A percentile compares a stretch with the other conserved stretches of the same genome.
Evolutionary conservation across 2,329 filamentous ascomycete species (phyloP).

Genomic region (Cladosporium sp.): DNA sequence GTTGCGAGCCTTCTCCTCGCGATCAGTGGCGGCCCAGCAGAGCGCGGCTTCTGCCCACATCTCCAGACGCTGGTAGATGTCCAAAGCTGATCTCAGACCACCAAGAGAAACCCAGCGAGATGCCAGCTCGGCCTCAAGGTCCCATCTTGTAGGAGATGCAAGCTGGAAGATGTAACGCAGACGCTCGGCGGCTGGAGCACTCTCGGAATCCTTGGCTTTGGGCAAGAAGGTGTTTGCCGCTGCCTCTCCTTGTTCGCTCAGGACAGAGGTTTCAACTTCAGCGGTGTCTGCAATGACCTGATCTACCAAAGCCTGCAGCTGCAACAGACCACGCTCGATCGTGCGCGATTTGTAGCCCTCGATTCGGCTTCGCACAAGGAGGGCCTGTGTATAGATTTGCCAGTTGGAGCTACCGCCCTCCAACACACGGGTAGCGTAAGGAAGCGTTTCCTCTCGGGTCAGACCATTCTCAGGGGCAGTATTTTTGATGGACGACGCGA

Average conservation of each 20-base stretch:
- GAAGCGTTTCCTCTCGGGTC: slow-evolving; percentile 88
- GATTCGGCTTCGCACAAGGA: slow-evolving; percentile 84
- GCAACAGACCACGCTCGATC: slow-evolving; percentile 81
- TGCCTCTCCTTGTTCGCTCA: slow-evolving; percentile 22
- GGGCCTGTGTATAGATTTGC: slow-evolving; percentile 94
- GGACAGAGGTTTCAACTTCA: slow-evolving; percentile 20
- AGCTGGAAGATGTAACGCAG: slow-evolving; percentile 81
- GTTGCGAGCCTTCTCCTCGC: slow-evolving; percentile 75
- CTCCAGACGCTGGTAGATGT: slow-evolving; percentile 90
- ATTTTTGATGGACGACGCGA: slow-evolving; percentile 85
- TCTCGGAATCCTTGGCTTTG: slow-evolving; percentile 67
- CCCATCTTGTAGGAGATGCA: slow-evolving; percentile 83
- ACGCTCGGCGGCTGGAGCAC: slow-evolving; percentile 71
- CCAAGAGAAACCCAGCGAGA: slow-evolving; percentile 88
- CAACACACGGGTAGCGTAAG: slow-evolving; percentile 84
- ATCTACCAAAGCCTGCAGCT: slow-evolving; percentile 92
- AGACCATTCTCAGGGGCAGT: slow-evolving; percentile 79
- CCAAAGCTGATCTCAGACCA: slow-evolving; percentile 81
- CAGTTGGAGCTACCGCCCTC: slow-evolving; percentile 90
- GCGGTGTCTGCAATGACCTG: slow-evolving; percentile 87
- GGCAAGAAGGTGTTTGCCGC: slow-evolving; percentile 77
- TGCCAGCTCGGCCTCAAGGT: slow-evolving; percentile 88
- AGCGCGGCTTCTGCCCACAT: slow-evolving; percentile 95
- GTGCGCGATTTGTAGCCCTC: slow-evolving; percentile 85
- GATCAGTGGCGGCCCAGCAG: slow-evolving; percentile 74